phyloP scores from a whole-genome alignment of 345 rosid genomes.

The Gossypium australe region DNA sequence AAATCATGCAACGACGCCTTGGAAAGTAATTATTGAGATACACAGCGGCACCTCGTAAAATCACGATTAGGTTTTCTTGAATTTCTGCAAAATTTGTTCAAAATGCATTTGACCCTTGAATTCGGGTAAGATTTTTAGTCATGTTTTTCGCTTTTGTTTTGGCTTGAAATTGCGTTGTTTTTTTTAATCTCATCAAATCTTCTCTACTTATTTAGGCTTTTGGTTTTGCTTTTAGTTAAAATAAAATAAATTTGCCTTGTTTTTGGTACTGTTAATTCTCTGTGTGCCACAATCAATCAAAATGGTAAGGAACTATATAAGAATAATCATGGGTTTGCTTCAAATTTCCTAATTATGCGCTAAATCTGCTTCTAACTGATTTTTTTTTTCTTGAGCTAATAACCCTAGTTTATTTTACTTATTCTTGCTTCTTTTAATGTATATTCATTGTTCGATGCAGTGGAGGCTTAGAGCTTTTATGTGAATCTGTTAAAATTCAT shows the following conservation, averaged over 20 bases:
- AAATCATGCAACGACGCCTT: neutral
- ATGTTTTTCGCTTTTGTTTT: neutral
- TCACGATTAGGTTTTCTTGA: slow-evolving; percentile 23
- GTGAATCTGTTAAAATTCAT: slow-evolving; percentile 68
- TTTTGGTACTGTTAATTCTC: neutral
- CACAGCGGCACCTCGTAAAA: neutral
- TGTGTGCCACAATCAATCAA: neutral
- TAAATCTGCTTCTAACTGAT: neutral
- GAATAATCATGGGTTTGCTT: neutral
- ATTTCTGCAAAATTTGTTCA: slow-evolving; percentile 12
- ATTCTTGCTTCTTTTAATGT: neutral
- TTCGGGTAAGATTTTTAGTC: slow-evolving; percentile 46
- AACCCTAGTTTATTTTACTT: neutral
- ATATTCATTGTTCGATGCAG: slow-evolving; percentile 31
- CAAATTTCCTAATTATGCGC: neutral
- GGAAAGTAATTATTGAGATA: neutral
- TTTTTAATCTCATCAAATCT: neutral
- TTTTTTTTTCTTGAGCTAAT: neutral
- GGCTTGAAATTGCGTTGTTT: neutral
- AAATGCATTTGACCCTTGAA: slow-evolving; percentile 79
- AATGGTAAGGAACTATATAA: neutral
- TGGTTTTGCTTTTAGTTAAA: neutral
- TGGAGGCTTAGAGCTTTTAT: slow-evolving; percentile 84
- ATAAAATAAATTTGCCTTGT: neutral
- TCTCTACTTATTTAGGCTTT: neutral